These are phyloP conservation scores for Solidago caesia DNA, from an alignment of 129 eudicot genomes.

Conservation along the genomic window DNA sequence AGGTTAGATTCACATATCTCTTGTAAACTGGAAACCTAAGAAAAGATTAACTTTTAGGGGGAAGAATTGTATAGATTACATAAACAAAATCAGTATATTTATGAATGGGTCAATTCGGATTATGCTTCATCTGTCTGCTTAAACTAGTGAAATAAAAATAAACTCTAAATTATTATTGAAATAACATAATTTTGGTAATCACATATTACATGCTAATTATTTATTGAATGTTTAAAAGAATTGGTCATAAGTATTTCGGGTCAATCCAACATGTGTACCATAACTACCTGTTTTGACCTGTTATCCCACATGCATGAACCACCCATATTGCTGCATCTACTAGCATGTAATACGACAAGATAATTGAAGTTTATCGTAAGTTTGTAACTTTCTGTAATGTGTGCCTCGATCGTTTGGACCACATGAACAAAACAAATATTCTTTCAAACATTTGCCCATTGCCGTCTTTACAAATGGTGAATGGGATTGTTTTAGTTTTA, in stretches of 20 bases:
- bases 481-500: no score
- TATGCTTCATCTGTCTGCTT: not conserved
- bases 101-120: not conserved
- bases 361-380: no score
- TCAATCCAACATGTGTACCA: not conserved
- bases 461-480: no score
- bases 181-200: not conserved
- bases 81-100: not conserved
- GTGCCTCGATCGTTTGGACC: no score
- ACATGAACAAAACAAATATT: no score
- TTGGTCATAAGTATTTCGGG: not conserved
- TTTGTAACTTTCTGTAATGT: no score
- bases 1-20: constrained; percentile 45
- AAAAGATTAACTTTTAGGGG: not conserved
- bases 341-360: not conserved
- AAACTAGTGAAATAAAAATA: no score
- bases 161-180: no score
- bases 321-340: not conserved
- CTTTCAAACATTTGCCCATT: no score
- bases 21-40: not conserved
- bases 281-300: not conserved
- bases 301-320: no score
- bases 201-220: not conserved
- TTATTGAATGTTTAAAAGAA: not conserved
- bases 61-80: not conserved